Evolutionary conservation across 768 basidiomycete species (phyloP).

Genomic region (Rickenella mellea): DNA sequence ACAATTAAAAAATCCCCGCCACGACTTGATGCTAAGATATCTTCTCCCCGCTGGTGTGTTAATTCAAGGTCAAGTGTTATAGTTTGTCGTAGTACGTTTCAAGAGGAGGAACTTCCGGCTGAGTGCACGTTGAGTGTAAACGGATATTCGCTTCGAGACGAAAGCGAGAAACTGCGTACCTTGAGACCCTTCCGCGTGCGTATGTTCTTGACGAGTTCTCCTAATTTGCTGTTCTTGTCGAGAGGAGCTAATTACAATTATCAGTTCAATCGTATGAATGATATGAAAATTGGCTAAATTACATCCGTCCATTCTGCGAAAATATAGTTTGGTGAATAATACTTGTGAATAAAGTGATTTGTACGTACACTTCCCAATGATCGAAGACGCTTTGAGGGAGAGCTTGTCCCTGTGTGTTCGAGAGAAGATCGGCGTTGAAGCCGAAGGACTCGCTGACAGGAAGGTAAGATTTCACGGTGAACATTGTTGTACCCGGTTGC

Average conservation of each 20-base stretch:
- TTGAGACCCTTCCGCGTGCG: conserved; percentile 36
- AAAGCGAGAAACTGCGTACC: conserved; percentile 3
- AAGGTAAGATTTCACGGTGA: conserved; percentile 40
- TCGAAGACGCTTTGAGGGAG: conserved; percentile 40
- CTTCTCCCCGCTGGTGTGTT: no score
- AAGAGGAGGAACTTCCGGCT: conserved; percentile 26
- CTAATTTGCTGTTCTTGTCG: conserved; percentile 30
- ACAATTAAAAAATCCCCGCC: no score
- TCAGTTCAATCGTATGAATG: not conserved
- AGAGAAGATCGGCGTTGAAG: conserved; percentile 39
- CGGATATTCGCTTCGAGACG: not conserved
- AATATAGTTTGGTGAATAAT: no score
- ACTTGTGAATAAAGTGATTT: no score
- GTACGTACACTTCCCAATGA: conserved; percentile 22
- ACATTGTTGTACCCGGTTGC: conserved; percentile 40
- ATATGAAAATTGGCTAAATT: not conserved
- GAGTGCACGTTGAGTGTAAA: not conserved
- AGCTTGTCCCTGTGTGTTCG: conserved; percentile 39
- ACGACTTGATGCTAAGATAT: no score
- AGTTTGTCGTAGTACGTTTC: conserved; percentile 30
- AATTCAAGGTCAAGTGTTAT: no score
- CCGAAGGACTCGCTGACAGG: conserved; percentile 30
- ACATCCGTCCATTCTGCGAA: conserved; percentile 17
- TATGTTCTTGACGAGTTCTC: conserved; percentile 27
- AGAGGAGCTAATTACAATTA: conserved; percentile 12